A percentile compares a stretch with the other conserved stretches of the same genome.
Evolutionary conservation across 73 alveolate genomes (phyloP).

Genomic region (Paramecium sexaurelia): DNA sequence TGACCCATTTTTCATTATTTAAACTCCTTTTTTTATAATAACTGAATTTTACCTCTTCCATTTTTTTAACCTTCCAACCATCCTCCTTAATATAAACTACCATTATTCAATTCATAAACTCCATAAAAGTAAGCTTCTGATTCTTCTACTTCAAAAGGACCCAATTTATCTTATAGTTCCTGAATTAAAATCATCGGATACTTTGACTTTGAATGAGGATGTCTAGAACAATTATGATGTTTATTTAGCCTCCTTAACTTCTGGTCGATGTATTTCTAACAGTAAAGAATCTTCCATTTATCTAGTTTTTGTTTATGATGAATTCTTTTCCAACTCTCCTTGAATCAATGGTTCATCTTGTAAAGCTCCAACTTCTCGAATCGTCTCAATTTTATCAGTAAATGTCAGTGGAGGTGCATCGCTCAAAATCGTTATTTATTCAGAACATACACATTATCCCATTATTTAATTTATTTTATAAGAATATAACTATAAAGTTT

Average conservation of each 20-base stretch:
- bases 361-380: neutral
- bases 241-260: neutral
- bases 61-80: constrained; percentile 67
- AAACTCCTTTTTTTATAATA: constrained; percentile 65
- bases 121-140: constrained; percentile 49
- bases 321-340: neutral
- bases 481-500: neutral
- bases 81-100: constrained; percentile 67
- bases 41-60: constrained; percentile 72
- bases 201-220: neutral
- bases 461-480: neutral
- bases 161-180: constrained; percentile 4
- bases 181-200: neutral
- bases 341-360: neutral
- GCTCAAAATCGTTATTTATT: neutral
- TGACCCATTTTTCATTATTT: constrained; percentile 58
- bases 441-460: constrained; percentile 51
- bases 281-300: constrained; percentile 19
- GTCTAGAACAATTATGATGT: neutral
- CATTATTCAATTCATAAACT: constrained; percentile 62
- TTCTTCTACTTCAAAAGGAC: constrained; percentile 39
- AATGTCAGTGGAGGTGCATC: constrained; percentile 30
- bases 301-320: neutral
- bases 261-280: constrained; percentile 42
- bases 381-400: neutral